Base-by-base conservation (phyloP, 495 filamentous ascomycete species). In the Penicillium herquei region DNA sequence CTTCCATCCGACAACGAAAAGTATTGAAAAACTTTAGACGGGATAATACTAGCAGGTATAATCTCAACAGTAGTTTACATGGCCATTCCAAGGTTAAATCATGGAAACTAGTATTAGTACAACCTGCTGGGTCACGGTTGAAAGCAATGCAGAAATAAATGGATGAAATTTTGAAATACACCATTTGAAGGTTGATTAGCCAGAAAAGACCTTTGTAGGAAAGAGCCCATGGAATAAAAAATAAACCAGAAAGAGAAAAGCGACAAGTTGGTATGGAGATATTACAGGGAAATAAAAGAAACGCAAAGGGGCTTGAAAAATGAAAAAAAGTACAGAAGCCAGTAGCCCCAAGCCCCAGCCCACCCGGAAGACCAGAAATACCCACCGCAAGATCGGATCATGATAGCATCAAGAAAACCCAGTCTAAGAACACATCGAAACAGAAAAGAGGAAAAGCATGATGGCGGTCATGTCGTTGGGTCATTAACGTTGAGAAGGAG, bases 401-500 rank as follows among this genome's bases (percentile, higher is more conserved):
- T 49, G 53, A 54, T 33, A 44, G 51, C 47, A 48, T 52, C 52
- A 57, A 44, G 26, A 55, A 55, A 59, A 41, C 52, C 54, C 51
- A 46, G 49, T 58, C 51, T 58, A 60, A 48, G 50, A 49, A 67
- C 49, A 50, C 32, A 37, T 31, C 54, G 58, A 57, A 55, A 47
- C 11, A 54, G 54, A 51, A 44, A 35, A 54, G 52, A 54, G 49
- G 49, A 31, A 45, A 42, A 63, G 59, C 39, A 59, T 65, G 40
- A 54, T 59, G 42, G 48, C 39, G 44, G 65, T 70, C 68, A 67
- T 69, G 58, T 40, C 49, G 12, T 37, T 37, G 9, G 34, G 49
- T 70, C 70, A 60, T 73, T 73, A 72, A 57, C 72, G 71, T 66
- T 70, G 70, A 18, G 62, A 49, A 51, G 69, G 63, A 53, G 64